Evolutionary conservation across 2,329 filamentous ascomycete genomes (phyloP).

Genomic region (Penicillium sumatraense): DNA sequence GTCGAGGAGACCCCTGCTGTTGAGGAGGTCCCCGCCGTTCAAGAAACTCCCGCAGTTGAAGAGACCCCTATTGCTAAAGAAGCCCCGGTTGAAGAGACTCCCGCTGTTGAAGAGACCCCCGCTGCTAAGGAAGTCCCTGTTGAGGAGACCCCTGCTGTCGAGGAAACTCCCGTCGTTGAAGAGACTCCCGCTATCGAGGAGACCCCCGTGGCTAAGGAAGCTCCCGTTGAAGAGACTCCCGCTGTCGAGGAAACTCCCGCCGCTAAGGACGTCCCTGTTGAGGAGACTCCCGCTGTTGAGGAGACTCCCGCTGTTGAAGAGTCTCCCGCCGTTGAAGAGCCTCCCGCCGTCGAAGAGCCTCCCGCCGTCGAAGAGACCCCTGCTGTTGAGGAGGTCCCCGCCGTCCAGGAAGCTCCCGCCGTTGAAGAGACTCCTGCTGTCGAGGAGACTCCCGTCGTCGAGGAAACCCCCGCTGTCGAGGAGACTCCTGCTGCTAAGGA

Average conservation of each 20-base stretch:
- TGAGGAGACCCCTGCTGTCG: slow-evolving; percentile 5
- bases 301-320: slow-evolving; percentile 7
- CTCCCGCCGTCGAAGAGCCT: slow-evolving; percentile 4
- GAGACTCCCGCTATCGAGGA: slow-evolving; percentile 9
- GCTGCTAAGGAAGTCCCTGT: slow-evolving; percentile 15
- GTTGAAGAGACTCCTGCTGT: not conserved
- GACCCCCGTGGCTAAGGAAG: slow-evolving; percentile 30
- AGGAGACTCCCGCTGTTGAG: too few relatives aligned
- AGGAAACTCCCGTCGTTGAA: slow-evolving; percentile 12
- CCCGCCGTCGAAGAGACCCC: slow-evolving; percentile 1
- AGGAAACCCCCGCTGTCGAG: slow-evolving; percentile 3
- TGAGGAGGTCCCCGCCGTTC: slow-evolving; percentile 6
- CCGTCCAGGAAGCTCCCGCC: not conserved
- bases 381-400: slow-evolving; percentile 4
- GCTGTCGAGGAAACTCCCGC: slow-evolving; percentile 1
- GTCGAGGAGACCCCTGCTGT: slow-evolving; percentile 2
- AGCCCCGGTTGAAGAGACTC: slow-evolving; percentile 8
- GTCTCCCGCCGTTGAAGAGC: slow-evolving; percentile 2
- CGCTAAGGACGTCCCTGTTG: too few relatives aligned
- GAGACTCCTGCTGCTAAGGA: slow-evolving; percentile 7
- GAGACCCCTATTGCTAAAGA: slow-evolving; percentile 4
- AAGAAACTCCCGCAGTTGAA: not conserved
- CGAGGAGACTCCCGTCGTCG: slow-evolving; percentile 10
- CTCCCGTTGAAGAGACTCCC: slow-evolving; percentile 8
- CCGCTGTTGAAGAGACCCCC: not conserved